Conservation (phyloP, 1,139 yeast species). For the Entelexis paramagnoliae region DNA sequence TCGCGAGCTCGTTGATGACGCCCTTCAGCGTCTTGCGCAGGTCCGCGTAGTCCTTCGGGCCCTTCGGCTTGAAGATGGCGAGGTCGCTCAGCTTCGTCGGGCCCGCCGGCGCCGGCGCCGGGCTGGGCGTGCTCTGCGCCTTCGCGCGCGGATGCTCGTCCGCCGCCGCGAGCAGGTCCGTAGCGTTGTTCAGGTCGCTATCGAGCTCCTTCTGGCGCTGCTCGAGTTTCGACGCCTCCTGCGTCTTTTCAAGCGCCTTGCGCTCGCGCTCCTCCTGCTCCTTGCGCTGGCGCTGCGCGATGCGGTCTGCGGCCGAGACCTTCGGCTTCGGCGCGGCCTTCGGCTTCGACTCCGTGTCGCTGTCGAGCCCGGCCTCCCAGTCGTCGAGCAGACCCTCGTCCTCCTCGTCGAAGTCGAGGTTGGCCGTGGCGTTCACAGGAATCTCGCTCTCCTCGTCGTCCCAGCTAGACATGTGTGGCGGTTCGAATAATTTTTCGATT, state of each 20-base stretch:
- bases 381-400: slow-evolving; percentile 60
- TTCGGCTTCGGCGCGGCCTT: slow-evolving; percentile 32
- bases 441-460: slow-evolving; percentile 73
- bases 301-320: slow-evolving; percentile 31
- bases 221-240: slow-evolving; percentile 51
- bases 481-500: not conserved
- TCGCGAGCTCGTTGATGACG: slow-evolving; percentile 53
- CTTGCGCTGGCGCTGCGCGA: slow-evolving; percentile 33
- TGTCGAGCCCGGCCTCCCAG: slow-evolving; percentile 56
- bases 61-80: slow-evolving; percentile 58
- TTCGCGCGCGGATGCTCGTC: slow-evolving; percentile 45
- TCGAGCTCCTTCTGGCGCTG: slow-evolving; percentile 68
- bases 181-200: slow-evolving; percentile 84
- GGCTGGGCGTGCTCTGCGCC: slow-evolving; percentile 45
- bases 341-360: slow-evolving; percentile 33
- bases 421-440: slow-evolving; percentile 61
- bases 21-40: slow-evolving; percentile 70
- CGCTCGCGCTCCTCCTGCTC: slow-evolving; percentile 33
- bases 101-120: slow-evolving; percentile 45
- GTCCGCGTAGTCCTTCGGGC: slow-evolving; percentile 72
- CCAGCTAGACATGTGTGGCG: slow-evolving; percentile 23
- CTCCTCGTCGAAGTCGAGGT: slow-evolving; percentile 72
- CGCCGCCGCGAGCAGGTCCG: slow-evolving; percentile 67
- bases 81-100: slow-evolving; percentile 34
- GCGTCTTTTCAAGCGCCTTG: slow-evolving; percentile 39